Conservation (phyloP, 2,329 filamentous ascomycete genomes). For the Fusarium brevicatenulatum region DNA sequence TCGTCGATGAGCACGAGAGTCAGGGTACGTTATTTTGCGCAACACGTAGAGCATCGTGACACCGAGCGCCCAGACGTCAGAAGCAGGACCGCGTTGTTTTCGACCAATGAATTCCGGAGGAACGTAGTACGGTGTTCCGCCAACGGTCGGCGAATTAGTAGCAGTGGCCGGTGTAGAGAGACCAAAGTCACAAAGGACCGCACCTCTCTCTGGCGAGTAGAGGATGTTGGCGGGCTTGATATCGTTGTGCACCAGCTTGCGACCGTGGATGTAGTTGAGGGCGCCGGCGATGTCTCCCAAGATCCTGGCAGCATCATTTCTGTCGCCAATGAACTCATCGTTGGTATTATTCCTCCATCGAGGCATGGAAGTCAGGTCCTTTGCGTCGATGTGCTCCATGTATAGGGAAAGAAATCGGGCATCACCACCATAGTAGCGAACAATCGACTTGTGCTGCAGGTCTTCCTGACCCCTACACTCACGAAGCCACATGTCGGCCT, state of each 20-base stretch:
- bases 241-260: conserved; percentile 67
- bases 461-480: conserved; percentile 67
- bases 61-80: conserved; percentile 69
- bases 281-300: conserved; percentile 64
- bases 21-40: conserved; percentile 65
- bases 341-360: conserved; percentile 60
- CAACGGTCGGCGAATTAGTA: conserved; percentile 58
- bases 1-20: conserved; percentile 58
- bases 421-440: conserved; percentile 67
- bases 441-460: conserved; percentile 66
- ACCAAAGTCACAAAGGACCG: conserved; percentile 70
- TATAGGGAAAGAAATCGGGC: conserved; percentile 69
- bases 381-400: conserved; percentile 69
- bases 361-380: conserved; percentile 60
- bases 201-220: conserved; percentile 67
- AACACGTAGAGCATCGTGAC: conserved; percentile 70
- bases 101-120: conserved; percentile 69
- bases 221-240: conserved; percentile 71
- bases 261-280: conserved; percentile 65
- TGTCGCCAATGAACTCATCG: conserved; percentile 62
- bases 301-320: conserved; percentile 62
- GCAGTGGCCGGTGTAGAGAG: conserved; percentile 60
- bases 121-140: conserved; percentile 70
- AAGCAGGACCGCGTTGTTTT: conserved; percentile 63
- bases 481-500: conserved; percentile 69